Evolutionary conservation across 331 rosid genomes (phyloP).

Genomic region (Malus hybrid): DNA sequence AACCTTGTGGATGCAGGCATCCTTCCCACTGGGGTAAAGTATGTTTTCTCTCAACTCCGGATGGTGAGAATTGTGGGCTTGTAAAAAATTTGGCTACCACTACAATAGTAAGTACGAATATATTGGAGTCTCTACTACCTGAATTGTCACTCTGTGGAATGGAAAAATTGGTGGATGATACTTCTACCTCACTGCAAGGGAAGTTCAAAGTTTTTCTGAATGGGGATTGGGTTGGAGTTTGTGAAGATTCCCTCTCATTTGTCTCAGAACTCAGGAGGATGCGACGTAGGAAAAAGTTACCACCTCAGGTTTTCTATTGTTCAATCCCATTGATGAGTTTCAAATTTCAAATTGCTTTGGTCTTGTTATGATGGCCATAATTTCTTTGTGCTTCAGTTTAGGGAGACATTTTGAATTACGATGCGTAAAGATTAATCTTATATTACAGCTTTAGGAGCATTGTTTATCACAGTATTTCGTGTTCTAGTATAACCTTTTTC

Average conservation of each 20-base stretch:
- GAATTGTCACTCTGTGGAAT: constrained; percentile 55
- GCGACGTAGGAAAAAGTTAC: constrained; percentile 54
- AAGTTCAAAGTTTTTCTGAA: constrained; percentile 67
- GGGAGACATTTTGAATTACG: constrained; percentile 1
- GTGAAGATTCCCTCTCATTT: constrained; percentile 59
- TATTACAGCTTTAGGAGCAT: not conserved
- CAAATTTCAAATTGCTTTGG: constrained; percentile 11
- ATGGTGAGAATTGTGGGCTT: constrained; percentile 98
- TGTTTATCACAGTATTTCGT: not conserved
- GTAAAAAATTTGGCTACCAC: constrained; percentile 83
- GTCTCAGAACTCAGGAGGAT: constrained; percentile 45
- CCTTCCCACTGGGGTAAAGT: constrained; percentile 99
- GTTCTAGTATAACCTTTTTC: not conserved
- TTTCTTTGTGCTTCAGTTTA: constrained; percentile 11
- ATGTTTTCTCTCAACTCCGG: constrained; percentile 92
- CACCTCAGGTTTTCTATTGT: constrained; percentile 59
- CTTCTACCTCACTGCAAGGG: constrained; percentile 42
- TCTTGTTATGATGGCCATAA: constrained; percentile 1
- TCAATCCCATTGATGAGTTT: not conserved
- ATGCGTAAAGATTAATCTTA: not conserved
- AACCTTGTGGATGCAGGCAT: constrained; percentile 63
- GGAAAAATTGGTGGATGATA: constrained; percentile 68
- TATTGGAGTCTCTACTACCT: constrained; percentile 32
- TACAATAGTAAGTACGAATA: constrained; percentile 61
- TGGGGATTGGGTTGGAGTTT: constrained; percentile 96